phyloP scores from a whole-genome alignment of 169 alveolate species.

The Cryptosporidium baileyi region DNA sequence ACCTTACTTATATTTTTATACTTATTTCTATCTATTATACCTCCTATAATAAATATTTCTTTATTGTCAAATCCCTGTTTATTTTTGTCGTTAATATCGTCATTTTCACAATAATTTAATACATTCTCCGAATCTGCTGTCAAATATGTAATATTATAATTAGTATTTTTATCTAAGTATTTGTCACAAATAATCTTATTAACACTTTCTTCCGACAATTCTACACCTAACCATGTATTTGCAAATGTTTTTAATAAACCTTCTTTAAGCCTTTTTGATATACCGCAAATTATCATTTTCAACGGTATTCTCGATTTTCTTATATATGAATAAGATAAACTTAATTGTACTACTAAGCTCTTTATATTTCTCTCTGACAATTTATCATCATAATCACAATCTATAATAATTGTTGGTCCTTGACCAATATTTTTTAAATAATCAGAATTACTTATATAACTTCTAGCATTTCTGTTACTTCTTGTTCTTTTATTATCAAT shows the following conservation, averaged over 20 bases:
- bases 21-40: constrained; percentile 72
- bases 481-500: not conserved
- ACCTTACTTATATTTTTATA: constrained; percentile 65
- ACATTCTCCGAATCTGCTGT: constrained; percentile 75
- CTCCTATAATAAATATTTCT: constrained; percentile 71
- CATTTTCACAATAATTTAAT: not conserved
- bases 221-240: constrained; percentile 57
- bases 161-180: not conserved
- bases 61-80: constrained; percentile 45
- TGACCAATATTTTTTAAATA: not conserved
- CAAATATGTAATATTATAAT: constrained; percentile 29
- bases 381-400: constrained; percentile 53
- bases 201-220: not conserved
- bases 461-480: not conserved
- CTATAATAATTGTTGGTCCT: constrained; percentile 44
- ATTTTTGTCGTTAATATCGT: too few species aligned
- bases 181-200: not conserved
- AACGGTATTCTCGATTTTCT: constrained; percentile 45
- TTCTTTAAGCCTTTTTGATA: constrained; percentile 35
- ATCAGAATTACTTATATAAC: not conserved
- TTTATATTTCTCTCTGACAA: constrained; percentile 49
- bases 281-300: constrained; percentile 41
- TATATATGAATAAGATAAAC: constrained; percentile 44
- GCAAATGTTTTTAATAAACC: constrained; percentile 40
- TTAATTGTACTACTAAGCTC: constrained; percentile 48